Evolutionary conservation across 805 yeast genomes (phyloP).

Genomic region (Phaffomyces antillensis): DNA sequence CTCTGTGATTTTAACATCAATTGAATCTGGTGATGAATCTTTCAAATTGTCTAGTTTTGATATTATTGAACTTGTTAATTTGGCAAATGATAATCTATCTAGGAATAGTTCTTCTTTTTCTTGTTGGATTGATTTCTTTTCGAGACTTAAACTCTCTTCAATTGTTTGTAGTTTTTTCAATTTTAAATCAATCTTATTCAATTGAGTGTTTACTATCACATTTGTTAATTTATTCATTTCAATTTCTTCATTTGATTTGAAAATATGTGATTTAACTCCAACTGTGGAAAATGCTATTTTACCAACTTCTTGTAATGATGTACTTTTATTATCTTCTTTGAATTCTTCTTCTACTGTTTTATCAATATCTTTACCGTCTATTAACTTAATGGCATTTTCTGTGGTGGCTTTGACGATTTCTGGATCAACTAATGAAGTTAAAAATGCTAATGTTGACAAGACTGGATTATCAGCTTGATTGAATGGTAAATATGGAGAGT

Average conservation of each 20-base stretch:
- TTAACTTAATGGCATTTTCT: conserved; percentile 41
- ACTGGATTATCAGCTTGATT: conserved; percentile 89
- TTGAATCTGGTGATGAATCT: conserved; percentile 8
- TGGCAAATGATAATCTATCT: conserved; percentile 60
- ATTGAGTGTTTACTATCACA: conserved; percentile 52
- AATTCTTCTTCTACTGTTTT: conserved; percentile 13
- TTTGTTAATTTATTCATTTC: conserved; percentile 58
- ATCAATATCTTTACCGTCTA: conserved; percentile 19
- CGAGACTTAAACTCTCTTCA: conserved; percentile 60
- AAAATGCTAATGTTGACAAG: conserved; percentile 82
- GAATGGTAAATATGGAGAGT: conserved; percentile 78
- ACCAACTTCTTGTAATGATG: conserved; percentile 48
- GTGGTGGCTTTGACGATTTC: conserved; percentile 82
- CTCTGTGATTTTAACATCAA: conserved; percentile 17
- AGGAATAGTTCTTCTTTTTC: conserved; percentile 62
- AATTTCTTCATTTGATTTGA: conserved; percentile 75
- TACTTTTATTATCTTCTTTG: conserved; percentile 13
- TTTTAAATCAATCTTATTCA: conserved; percentile 60
- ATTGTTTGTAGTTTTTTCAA: conserved; percentile 49
- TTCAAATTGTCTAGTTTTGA: conserved; percentile 37
- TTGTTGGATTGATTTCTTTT: conserved; percentile 49
- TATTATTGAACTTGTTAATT: conserved; percentile 45
- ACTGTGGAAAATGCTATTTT: conserved; percentile 65
- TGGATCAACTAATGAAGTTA: conserved; percentile 80
- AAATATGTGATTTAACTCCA: conserved; percentile 73